phyloP scores from a whole-genome alignment of 257 asterid species.

The Ophiorrhiza pumila region DNA sequence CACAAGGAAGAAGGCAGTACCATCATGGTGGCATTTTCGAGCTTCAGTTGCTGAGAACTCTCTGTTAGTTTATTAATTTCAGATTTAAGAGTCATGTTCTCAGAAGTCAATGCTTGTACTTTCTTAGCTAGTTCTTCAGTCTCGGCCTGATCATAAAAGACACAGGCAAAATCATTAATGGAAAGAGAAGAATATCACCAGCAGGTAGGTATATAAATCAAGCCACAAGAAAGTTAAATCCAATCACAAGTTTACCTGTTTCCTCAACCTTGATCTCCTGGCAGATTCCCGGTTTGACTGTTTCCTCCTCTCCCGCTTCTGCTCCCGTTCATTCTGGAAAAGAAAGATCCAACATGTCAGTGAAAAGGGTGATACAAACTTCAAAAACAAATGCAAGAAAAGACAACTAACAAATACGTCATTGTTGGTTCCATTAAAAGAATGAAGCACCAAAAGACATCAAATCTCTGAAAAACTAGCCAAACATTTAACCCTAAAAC shows the following conservation, averaged over 20 bases:
- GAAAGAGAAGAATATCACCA: background rate
- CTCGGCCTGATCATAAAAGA: slow-evolving; percentile 60
- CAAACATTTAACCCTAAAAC: background rate
- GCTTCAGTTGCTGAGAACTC: slow-evolving; percentile 63
- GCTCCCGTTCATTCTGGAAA: slow-evolving; percentile 75
- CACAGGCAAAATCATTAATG: background rate
- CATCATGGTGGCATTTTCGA: slow-evolving; percentile 61
- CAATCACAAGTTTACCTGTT: slow-evolving; percentile 52
- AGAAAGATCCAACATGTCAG: slow-evolving; percentile 2
- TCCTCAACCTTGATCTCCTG: slow-evolving; percentile 93
- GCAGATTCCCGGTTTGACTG: slow-evolving; percentile 99
- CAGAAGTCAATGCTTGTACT: slow-evolving; percentile 63
- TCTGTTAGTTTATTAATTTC: slow-evolving; percentile 59
- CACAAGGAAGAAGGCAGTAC: slow-evolving; percentile 29
- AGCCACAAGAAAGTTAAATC: background rate
- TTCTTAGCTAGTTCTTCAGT: slow-evolving; percentile 74
- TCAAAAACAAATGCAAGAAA: background rate
- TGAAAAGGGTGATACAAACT: background rate
- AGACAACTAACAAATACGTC: background rate
- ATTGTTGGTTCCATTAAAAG: background rate
- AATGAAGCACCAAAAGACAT: background rate
- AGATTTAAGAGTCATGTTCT: slow-evolving; percentile 70
- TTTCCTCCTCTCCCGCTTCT: slow-evolving; percentile 89
- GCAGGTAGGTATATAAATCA: background rate
- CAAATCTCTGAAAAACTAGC: background rate